Percentiles rank a stretch among this genome's conserved stretches.
Evolutionary conservation across 805 yeast genomes (phyloP).

Genomic region (Kregervanrija pseudodelftensis): DNA sequence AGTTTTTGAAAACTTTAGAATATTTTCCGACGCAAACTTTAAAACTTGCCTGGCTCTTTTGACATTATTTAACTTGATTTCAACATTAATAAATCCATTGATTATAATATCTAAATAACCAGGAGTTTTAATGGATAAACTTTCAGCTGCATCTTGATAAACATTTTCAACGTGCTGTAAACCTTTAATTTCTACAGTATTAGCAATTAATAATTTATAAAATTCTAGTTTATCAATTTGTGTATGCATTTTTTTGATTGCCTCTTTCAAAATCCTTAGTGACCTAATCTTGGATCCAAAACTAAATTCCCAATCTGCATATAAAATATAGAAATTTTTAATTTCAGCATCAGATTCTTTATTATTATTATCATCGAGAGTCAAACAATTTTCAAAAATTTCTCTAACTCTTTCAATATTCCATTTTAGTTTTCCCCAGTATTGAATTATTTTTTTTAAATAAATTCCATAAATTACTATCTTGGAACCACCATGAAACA

Average conservation of each 20-base stretch:
- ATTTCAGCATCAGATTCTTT: constrained; percentile 42
- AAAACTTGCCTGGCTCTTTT: constrained; percentile 58
- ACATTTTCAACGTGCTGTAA: constrained; percentile 37
- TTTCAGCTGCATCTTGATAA: constrained; percentile 44
- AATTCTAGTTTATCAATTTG: constrained; percentile 29
- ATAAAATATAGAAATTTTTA: constrained; percentile 44
- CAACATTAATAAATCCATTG: constrained; percentile 50
- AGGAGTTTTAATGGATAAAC: constrained; percentile 19
- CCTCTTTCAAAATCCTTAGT: constrained; percentile 38
- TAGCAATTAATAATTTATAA: constrained; percentile 36
- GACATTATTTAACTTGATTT: constrained; percentile 43
- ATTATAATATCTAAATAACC: constrained; percentile 35
- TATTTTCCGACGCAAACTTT: constrained; percentile 42
- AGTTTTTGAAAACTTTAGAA: constrained; percentile 25
- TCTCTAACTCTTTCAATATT: constrained; percentile 57
- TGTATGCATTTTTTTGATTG: constrained; percentile 28
- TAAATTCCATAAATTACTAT: constrained; percentile 71
- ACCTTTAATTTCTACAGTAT: constrained; percentile 35
- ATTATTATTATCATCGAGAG: constrained; percentile 8
- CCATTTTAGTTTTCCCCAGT: constrained; percentile 25
- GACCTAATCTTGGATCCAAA: constrained; percentile 46
- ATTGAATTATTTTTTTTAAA: constrained; percentile 40
- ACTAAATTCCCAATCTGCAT: constrained; percentile 55
- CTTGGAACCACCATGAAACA: constrained; percentile 54
- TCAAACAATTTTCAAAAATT: constrained; percentile 62